Evolutionary conservation across 2,329 filamentous ascomycete species (phyloP), one percentile per base, ranked within the genome.

Genomic region (Scedosporium boydii): DNA sequence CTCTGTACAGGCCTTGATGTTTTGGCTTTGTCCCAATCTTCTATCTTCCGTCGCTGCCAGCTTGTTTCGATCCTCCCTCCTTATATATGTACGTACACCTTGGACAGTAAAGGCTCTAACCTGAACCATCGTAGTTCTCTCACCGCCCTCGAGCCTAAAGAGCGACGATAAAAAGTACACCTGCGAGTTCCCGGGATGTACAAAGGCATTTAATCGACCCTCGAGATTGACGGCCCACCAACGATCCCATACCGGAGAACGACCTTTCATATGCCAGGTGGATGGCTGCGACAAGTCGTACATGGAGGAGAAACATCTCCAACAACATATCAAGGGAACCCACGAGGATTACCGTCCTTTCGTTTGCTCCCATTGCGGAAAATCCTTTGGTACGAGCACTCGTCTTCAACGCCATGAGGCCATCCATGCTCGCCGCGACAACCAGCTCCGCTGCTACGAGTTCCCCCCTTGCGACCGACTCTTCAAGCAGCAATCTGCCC

Each of bases 401-500:
- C 82, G 90, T 56, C 81, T 97, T 18, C 84, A 88, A 64, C 82
- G 90, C 44, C 93, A 97, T 71, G 79, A 87, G 59, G 83, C 86
- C n/a, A 86, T 89, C 1, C 93, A 97, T 72, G 83, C 89, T 69
- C 74, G 76, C 60, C 88, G 88, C 61, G 84, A 87, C 67, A 88
- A 95, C 70, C 82, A 88, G 61, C 92, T 88, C 69, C 81, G 83
- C 63, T 96, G 92, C 70, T 85, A 82, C 23, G 87, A 85, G 41
- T 87, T 85, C 67, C 81, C 83, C 1, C 84, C 82, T 0, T 96
- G 92, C 74, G 82, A 83, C 18, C 84, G 91, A 74, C 86, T 85
- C 21, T 98, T 97, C 73, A 85, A 93, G 65, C 97, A 96, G 74
- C 88, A 91, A 71, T 87, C 91, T 66, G 96, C 92, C 0, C 80